Conservation (phyloP, 192 early-diverging fungal species). For the Coemansia sp. region DNA sequence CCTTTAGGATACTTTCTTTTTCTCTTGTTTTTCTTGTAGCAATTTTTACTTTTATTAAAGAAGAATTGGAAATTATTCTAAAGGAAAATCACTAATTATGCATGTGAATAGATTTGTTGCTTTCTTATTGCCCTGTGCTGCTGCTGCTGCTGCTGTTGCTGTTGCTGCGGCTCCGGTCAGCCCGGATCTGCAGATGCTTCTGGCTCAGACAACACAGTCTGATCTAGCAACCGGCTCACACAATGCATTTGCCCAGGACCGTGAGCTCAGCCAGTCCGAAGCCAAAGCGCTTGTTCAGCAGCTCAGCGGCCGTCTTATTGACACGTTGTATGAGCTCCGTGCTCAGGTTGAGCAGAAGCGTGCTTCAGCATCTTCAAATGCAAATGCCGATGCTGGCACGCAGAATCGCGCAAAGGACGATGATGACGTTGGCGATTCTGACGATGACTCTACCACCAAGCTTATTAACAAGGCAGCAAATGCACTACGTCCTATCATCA, state of each 20-base stretch:
- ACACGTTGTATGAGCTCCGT: slow-evolving; percentile 30
- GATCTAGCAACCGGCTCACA: background rate
- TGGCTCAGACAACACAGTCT: background rate
- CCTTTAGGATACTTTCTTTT: background rate
- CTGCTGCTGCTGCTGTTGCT: background rate
- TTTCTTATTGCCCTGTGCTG: background rate
- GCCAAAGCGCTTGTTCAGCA: slow-evolving; percentile 16
- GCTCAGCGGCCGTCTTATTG: slow-evolving; percentile 32
- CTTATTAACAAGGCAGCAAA: slow-evolving; percentile 29
- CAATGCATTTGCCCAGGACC: background rate
- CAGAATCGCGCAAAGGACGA: slow-evolving; percentile 27
- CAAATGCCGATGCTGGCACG: background rate
- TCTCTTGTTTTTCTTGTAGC: background rate
- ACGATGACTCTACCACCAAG: slow-evolving; percentile 33
- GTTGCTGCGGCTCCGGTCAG: background rate
- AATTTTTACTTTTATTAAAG: background rate
- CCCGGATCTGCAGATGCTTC: background rate
- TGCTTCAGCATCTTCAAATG: background rate
- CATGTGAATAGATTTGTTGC: background rate
- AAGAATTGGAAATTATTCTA: background rate
- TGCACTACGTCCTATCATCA: slow-evolving; percentile 35
- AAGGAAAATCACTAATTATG: background rate
- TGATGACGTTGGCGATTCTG: slow-evolving; percentile 13
- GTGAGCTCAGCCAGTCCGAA: slow-evolving; percentile 29
- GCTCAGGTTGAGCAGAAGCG: slow-evolving; percentile 10